Base-by-base conservation (phyloP, 805 yeast genomes). In the Saccharomycopsis sp. region DNA sequence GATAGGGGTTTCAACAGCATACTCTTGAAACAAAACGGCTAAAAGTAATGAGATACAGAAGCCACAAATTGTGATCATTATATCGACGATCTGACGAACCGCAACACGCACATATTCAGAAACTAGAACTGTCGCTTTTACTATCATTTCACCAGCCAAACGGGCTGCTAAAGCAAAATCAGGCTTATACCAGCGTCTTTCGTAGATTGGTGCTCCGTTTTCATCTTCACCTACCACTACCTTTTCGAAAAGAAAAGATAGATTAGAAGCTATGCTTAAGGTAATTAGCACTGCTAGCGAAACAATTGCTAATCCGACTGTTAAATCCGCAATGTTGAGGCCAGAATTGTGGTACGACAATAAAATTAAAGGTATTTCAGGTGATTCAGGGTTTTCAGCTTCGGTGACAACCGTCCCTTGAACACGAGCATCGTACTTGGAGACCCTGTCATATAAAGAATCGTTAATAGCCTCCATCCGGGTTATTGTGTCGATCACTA, bases 301-400 rank as follows among this genome's bases (percentile, higher is more conserved):
- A 1, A 61, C 49, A 3, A 56, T n/a, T 12, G 38, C 38, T 12
- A 29, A 22, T 55, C 47, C 52, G 35, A 64, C 52, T 1, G 68
- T 59, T 1, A 63, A 55, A 15, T 64, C 57, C 23, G 70, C 47
- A 14, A 67, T 65, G 23, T 38, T 34, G 47, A 35, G 20, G 15
- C n/a, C n/a, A n/a, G n/a, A n/a, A n/a, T n/a, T n/a, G n/a, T n/a
- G n/a, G n/a, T n/a, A n/a, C n/a, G n/a, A n/a, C n/a, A n/a, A n/a
- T n/a, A n/a, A n/a, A n/a, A n/a, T n/a, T n/a, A n/a, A n/a, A n/a
- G n/a, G n/a, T n/a, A n/a, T n/a, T n/a, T n/a, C n/a, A n/a, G n/a
- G n/a, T n/a, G n/a, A n/a, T n/a, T n/a, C n/a, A n/a, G n/a, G n/a
- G n/a, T n/a, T n/a, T n/a, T n/a, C n/a, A n/a, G n/a, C n/a, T n/a